phyloP scores from a whole-genome alignment of 345 rosid genomes.

The Rhodamnia argentea region DNA sequence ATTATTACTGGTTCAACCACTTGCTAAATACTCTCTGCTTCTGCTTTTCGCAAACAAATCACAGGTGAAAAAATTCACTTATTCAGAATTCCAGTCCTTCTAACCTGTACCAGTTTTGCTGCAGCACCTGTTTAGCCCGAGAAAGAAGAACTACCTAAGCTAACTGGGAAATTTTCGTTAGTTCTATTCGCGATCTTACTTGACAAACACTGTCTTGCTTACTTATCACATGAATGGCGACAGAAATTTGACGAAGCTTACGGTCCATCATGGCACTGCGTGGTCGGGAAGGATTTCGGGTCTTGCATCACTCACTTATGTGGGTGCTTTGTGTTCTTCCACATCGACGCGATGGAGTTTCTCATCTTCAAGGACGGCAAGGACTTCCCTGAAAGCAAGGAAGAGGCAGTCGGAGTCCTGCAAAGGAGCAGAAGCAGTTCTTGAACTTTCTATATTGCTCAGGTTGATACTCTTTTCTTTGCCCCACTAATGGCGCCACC shows the following conservation, averaged over 20 bases:
- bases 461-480: neutral
- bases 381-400: slow-evolving; percentile 30
- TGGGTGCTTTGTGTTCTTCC: slow-evolving; percentile 39
- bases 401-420: slow-evolving; percentile 28
- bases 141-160: neutral
- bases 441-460: neutral
- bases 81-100: neutral
- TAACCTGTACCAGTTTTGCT: neutral
- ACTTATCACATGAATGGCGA: neutral
- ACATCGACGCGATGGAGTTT: slow-evolving; percentile 38
- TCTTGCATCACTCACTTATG: slow-evolving; percentile 37
- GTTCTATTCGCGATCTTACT: neutral
- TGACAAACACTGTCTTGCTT: neutral
- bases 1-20: neutral
- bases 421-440: neutral
- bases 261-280: slow-evolving; percentile 42
- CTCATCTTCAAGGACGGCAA: slow-evolving; percentile 41
- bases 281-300: slow-evolving; percentile 40
- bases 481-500: neutral
- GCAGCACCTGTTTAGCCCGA: neutral
- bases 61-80: neutral
- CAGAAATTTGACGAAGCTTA: slow-evolving; percentile 42
- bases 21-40: neutral
- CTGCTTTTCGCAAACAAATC: neutral
- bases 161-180: neutral